Evolutionary conservation across 495 filamentous ascomycete genomes (phyloP).

Genomic region (Thermothielavioides terrestris): DNA sequence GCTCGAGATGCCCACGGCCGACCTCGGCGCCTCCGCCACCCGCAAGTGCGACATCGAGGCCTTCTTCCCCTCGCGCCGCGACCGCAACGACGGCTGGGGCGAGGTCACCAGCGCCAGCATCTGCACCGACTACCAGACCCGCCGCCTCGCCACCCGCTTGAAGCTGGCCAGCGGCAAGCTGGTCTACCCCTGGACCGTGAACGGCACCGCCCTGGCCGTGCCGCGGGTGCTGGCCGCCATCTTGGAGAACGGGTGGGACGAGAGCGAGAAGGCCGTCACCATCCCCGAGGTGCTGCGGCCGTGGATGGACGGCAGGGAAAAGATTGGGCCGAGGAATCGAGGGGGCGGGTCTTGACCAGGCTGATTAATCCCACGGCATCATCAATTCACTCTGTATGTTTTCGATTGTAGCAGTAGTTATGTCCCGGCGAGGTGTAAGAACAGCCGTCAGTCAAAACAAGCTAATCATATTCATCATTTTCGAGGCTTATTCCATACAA

Average conservation of each 20-base stretch:
- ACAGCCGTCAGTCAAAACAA: not conserved
- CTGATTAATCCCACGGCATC: too few relatives aligned
- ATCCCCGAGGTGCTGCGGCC: conserved; percentile 68
- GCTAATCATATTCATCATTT: conserved; percentile 8
- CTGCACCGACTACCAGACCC: conserved; percentile 90
- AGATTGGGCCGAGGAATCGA: conserved; percentile 44
- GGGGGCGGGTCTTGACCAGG: not conserved
- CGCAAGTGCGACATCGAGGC: conserved; percentile 91
- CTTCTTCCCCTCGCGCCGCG: conserved; percentile 75
- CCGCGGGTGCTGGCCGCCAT: conserved; percentile 83
- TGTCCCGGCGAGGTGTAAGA: too few relatives aligned
- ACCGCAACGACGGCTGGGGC: conserved; percentile 74
- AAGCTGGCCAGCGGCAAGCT: conserved; percentile 38
- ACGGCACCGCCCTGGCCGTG: conserved; percentile 88
- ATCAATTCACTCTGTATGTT: too few relatives aligned
- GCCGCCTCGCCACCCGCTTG: conserved; percentile 67
- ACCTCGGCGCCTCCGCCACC: conserved; percentile 78
- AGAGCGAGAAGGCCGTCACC: conserved; percentile 49
- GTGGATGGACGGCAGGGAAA: conserved; percentile 71
- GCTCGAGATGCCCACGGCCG: conserved; percentile 81
- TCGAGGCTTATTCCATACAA: too few relatives aligned
- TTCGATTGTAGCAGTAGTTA: too few relatives aligned
- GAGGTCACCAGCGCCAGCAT: conserved; percentile 86
- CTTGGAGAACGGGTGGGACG: conserved; percentile 89
- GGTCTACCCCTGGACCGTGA: conserved; percentile 73